These are phyloP conservation scores for Quercus lobata DNA, from an alignment of 331 rosid genomes.

Conservation along the genomic window DNA sequence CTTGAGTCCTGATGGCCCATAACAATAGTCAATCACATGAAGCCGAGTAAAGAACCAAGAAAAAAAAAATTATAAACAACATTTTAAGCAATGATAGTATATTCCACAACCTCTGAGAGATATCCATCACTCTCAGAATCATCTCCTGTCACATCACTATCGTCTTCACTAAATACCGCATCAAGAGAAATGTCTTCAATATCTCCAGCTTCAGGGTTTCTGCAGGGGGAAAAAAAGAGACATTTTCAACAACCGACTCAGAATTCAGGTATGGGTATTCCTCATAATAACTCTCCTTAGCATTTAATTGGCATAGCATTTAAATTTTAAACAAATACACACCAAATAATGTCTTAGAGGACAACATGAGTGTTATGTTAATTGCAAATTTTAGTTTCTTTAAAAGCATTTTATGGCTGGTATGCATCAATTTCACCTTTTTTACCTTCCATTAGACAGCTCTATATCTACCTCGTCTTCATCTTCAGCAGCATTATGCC, in stretches of 20 bases:
- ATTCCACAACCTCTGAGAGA: slow-evolving; percentile 75
- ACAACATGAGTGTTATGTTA: not conserved
- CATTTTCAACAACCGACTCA: not conserved
- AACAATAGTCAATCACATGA: slow-evolving; percentile 15
- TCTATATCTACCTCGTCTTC: slow-evolving; percentile 34
- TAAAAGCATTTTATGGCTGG: not conserved
- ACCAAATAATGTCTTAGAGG: not conserved
- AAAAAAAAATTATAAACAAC: not conserved
- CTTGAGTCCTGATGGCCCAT: slow-evolving; percentile 50
- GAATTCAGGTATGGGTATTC: not conserved
- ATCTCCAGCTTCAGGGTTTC: slow-evolving; percentile 37
- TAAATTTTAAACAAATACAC: not conserved
- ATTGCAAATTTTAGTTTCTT: not conserved
- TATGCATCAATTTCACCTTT: slow-evolving; percentile 2
- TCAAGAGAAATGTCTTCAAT: slow-evolving; percentile 46
- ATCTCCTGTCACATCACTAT: slow-evolving; percentile 44
- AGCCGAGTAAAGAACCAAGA: slow-evolving; percentile 11
- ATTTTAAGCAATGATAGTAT: slow-evolving; percentile 6
- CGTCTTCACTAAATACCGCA: slow-evolving; percentile 55
- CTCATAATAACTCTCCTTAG: slow-evolving; percentile 6
- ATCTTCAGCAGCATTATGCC: slow-evolving; percentile 36
- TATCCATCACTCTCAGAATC: slow-evolving; percentile 85
- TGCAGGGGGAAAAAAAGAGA: slow-evolving; percentile 7
- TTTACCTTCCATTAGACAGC: slow-evolving; percentile 55
- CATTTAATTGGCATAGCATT: slow-evolving; percentile 2